Percentiles rank a stretch among this genome's conserved stretches.
Evolutionary conservation across 306 rosid genomes (phyloP).

Genomic region (Cajanus cajan): DNA sequence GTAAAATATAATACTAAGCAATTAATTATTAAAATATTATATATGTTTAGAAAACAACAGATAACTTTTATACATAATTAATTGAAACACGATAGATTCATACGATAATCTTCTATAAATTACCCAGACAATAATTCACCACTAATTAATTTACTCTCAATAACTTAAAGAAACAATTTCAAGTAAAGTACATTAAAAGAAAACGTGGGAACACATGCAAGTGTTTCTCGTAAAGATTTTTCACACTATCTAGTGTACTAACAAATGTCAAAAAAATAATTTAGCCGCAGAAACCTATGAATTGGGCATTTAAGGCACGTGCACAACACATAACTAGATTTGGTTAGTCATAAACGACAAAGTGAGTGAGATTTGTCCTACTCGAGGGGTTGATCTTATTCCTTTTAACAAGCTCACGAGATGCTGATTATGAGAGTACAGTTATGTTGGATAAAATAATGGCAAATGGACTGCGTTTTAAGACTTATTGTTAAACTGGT

Average conservation of each 20-base stretch:
- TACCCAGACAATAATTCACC: neutral
- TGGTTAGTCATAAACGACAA: conserved; percentile 28
- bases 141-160: neutral
- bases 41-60: neutral
- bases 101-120: neutral
- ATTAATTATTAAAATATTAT: neutral
- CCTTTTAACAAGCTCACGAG: neutral
- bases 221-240: neutral
- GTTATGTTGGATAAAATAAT: conserved; percentile 23
- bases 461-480: neutral
- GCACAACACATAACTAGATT: conserved; percentile 26
- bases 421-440: conserved; percentile 10
- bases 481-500: neutral
- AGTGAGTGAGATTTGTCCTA: conserved; percentile 25
- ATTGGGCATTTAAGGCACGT: neutral
- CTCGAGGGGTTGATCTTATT: neutral
- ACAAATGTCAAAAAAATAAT: neutral
- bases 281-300: neutral
- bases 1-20: neutral
- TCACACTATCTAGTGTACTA: too few relatives aligned
- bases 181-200: neutral
- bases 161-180: neutral
- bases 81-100: neutral
- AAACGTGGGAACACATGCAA: neutral
- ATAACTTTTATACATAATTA: neutral